Percentiles rank a stretch among this genome's conserved stretches.
Evolutionary conservation across 257 asterid genomes (phyloP).

Genomic region (Nemophila menziesii): DNA sequence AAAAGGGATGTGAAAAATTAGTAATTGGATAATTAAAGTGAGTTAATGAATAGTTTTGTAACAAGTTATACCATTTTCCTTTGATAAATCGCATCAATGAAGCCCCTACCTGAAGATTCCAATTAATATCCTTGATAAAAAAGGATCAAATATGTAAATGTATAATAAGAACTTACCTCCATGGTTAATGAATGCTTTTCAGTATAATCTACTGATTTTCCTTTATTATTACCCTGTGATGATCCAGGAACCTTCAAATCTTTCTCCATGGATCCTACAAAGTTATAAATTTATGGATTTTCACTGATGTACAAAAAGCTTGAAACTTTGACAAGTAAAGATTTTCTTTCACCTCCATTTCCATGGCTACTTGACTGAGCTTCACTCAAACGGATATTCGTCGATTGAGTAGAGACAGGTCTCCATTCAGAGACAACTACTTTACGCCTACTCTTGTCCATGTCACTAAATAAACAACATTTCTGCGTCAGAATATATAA

Average conservation of each 20-base stretch:
- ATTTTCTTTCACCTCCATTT: background rate
- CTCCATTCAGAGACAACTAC: background rate
- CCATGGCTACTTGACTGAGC: background rate
- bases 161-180: conserved; percentile 27
- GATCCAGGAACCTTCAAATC: conserved; percentile 8
- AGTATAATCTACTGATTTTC: conserved; percentile 9
- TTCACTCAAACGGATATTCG: background rate
- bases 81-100: conserved; percentile 63
- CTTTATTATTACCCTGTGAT: conserved; percentile 9
- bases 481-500: conserved; percentile 14
- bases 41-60: background rate
- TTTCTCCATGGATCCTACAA: conserved; percentile 15
- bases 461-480: conserved; percentile 2
- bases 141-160: background rate
- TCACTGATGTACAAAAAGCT: too few relatives aligned
- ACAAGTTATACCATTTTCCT: conserved; percentile 58
- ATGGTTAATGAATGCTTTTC: conserved; percentile 30
- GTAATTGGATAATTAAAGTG: background rate
- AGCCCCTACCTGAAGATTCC: conserved; percentile 65
- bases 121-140: too few relatives aligned
- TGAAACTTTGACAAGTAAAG: background rate
- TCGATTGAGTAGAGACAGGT: background rate
- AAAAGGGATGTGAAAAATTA: conserved; percentile 3
- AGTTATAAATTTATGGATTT: background rate
- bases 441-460: background rate